Conservation (phyloP, 129 eudicot species). For the Tanacetum coccineum region DNA sequence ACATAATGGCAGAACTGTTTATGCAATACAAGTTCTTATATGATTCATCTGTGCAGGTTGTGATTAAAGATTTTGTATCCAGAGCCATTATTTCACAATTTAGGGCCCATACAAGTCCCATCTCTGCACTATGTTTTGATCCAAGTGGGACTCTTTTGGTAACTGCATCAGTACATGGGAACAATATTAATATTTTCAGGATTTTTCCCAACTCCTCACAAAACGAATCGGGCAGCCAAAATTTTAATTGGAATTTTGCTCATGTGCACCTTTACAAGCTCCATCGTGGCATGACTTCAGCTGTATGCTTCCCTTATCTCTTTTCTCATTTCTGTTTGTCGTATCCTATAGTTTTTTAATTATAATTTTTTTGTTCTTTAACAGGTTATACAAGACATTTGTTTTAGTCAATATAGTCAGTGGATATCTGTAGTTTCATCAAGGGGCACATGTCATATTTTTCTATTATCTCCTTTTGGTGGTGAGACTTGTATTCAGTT, state of each 20-base stretch:
- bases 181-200: conserved; percentile 82
- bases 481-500: conserved; percentile 73
- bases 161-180: conserved; percentile 89
- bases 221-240: conserved; percentile 57
- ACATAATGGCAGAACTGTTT: background rate
- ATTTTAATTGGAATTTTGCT: conserved; percentile 68
- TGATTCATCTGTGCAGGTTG: conserved; percentile 50
- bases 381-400: conserved; percentile 96
- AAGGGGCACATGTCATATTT: conserved; percentile 92
- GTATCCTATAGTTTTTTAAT: background rate
- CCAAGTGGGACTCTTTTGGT: conserved; percentile 98
- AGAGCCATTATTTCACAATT: conserved; percentile 75
- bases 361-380: conserved; percentile 15
- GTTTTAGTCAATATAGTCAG: conserved; percentile 84
- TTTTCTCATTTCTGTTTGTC: conserved; percentile 9
- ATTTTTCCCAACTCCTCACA: conserved; percentile 66
- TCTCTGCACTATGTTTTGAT: conserved; percentile 93
- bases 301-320: conserved; percentile 46
- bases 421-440: conserved; percentile 94
- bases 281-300: conserved; percentile 91
- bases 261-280: conserved; percentile 95
- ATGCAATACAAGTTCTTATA: conserved; percentile 7
- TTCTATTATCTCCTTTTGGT: conserved; percentile 80
- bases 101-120: conserved; percentile 88
- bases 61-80: conserved; percentile 72